Conservation (phyloP, 1,139 yeast species). For the Eremothecium coryli region DNA sequence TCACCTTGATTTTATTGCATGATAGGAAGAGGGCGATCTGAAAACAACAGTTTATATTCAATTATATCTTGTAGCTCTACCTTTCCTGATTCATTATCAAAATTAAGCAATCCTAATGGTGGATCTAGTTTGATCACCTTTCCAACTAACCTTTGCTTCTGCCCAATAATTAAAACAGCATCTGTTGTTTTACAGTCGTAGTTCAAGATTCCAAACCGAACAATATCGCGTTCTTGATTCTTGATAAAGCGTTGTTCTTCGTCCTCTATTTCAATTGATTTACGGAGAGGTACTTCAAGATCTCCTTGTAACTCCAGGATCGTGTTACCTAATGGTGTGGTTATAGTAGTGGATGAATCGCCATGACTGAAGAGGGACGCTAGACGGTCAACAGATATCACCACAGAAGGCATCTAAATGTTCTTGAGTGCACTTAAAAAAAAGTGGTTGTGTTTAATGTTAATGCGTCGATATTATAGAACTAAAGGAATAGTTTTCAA, state of each 20-base stretch:
- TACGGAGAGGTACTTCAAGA: conserved; percentile 42
- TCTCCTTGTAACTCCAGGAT: conserved; percentile 68
- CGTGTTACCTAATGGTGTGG: conserved; percentile 48
- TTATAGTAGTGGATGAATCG: conserved; percentile 9
- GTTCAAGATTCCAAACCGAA: conserved; percentile 50
- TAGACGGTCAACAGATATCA: conserved; percentile 18
- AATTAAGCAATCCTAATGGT: conserved; percentile 52
- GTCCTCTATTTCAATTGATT: conserved; percentile 26
- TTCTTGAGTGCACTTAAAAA: too few relatives aligned
- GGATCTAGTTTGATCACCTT: conserved; percentile 44
- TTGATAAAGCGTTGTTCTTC: conserved; percentile 27
- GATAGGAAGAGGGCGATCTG: conserved; percentile 62
- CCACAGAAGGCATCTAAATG: conserved; percentile 22
- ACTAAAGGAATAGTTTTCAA: too few relatives aligned
- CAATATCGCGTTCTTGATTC: conserved; percentile 35
- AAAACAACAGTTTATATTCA: conserved; percentile 47
- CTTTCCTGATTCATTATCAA: conserved; percentile 30
- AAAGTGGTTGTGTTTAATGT: too few relatives aligned
- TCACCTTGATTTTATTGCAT: too few relatives aligned
- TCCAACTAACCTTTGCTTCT: conserved; percentile 58
- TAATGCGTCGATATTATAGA: too few relatives aligned
- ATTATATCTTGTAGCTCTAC: conserved; percentile 53
- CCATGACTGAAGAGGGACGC: conserved; percentile 10
- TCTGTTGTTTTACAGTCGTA: conserved; percentile 40
- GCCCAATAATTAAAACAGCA: conserved; percentile 54